Evolutionary conservation across 805 yeast species (phyloP), one percentile per base, ranked within the genome.

Genomic region (Candida arabinofermentans): DNA sequence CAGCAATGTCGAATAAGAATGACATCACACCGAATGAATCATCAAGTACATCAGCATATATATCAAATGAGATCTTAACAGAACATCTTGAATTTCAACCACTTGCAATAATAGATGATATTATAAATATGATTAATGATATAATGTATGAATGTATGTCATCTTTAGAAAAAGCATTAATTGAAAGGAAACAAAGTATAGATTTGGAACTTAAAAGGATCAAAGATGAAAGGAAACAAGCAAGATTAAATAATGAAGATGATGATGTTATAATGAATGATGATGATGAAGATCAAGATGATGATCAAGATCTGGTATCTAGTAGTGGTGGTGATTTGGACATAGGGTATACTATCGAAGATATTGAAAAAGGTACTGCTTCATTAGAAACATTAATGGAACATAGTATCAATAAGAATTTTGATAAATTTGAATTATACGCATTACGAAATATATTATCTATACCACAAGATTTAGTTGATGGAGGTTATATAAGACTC

Each of bases 1-100:
- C n/a, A n/a, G n/a, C n/a, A n/a, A n/a, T n/a, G n/a, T n/a, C n/a
- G n/a, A n/a, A n/a, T n/a, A n/a, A n/a, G n/a, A n/a, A n/a, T n/a
- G n/a, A n/a, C n/a, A n/a, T n/a, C n/a, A n/a, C n/a, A 12, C 29
- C 29, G 14, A 7, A 10, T 26, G 13, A 7, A 9, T 7, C 14
- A 26, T 26, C 29, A 13, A 49, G 42, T 17, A 24, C 43, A n/a
- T 18, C 47, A 8, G 56, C 51, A 37, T 33, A 49, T 48, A 39
- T 43, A 9, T 46, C 50, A 1, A 72, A 75, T 8, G 70, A 75
- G 33, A 52, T 88, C 14, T 69, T 90, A 38, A 85, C 96, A 1
- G 96, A 89, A 62, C 96, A 89, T 58, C 66, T 90, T 27, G 96
- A 86, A 27, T 86, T 76, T 54, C 85, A 93, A 7, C 96, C 96